Percentiles rank a stretch among this genome's conserved stretches.
phyloP scores from a whole-genome alignment of 2,329 filamentous ascomycete species.

The Colletotrichum lindemuthianum region DNA sequence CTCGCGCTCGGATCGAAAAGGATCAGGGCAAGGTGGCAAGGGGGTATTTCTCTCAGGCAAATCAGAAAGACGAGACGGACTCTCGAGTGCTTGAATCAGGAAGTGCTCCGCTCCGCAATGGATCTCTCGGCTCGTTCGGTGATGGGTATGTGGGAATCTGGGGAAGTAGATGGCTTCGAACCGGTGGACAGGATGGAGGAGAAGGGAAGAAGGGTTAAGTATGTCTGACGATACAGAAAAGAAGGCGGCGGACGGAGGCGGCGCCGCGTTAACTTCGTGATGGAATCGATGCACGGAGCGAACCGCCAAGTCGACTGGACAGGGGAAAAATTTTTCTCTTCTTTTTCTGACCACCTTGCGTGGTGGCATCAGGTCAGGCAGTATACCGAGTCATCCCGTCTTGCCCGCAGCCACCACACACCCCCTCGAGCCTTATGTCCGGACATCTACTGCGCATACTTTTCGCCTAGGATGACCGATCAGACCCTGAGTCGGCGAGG shows the following conservation, averaged over 20 bases:
- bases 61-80: conserved; percentile 17
- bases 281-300: conserved; percentile 12
- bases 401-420: conserved; percentile 12
- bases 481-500: conserved; percentile 22
- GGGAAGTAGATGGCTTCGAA: conserved; percentile 11
- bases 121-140: conserved; percentile 5
- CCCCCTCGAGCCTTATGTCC: not conserved
- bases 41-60: conserved; percentile 20
- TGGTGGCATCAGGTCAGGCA: no score
- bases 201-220: conserved; percentile 14
- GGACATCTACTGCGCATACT: no score
- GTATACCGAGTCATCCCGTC: conserved; percentile 33
- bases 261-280: not conserved
- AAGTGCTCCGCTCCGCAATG: conserved; percentile 32
- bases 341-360: no score
- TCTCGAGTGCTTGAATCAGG: conserved; percentile 14
- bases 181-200: not conserved
- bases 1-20: no score
- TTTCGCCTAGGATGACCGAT: conserved; percentile 17
- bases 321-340: conserved; percentile 27
- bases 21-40: conserved; percentile 1
- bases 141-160: conserved; percentile 19
- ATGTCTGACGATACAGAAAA: conserved; percentile 8
- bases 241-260: not conserved
- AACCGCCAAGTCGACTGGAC: conserved; percentile 8